These are phyloP conservation scores for Geotrichum klebahnii DNA, from an alignment of 1,139 yeast species.

Conservation along the genomic window DNA sequence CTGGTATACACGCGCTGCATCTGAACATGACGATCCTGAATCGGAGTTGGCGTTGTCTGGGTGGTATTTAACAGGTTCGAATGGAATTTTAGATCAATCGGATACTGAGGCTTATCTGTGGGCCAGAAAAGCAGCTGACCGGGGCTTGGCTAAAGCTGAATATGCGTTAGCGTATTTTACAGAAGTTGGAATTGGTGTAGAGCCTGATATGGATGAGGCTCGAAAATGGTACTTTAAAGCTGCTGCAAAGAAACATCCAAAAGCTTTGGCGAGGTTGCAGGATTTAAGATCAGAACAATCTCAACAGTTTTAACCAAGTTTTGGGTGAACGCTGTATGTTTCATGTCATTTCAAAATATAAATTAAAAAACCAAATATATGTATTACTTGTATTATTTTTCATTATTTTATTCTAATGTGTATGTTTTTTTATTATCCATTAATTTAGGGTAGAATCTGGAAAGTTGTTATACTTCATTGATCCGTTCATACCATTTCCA, in stretches of 20 bases:
- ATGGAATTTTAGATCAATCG: constrained; percentile 61
- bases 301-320: background rate
- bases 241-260: constrained; percentile 55
- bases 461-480: too few species aligned
- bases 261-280: constrained; percentile 46
- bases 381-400: too few species aligned
- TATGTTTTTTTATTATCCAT: background rate
- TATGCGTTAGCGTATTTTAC: constrained; percentile 76
- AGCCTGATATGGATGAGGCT: constrained; percentile 47
- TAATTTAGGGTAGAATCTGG: background rate
- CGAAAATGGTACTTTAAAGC: constrained; percentile 53
- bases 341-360: too few species aligned
- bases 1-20: constrained; percentile 88
- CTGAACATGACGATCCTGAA: constrained; percentile 62
- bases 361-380: too few species aligned
- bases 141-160: constrained; percentile 74
- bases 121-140: constrained; percentile 82
- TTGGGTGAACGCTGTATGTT: too few species aligned
- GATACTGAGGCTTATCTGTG: constrained; percentile 80
- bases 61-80: constrained; percentile 84
- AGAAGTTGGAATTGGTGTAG: constrained; percentile 72
- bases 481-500: background rate
- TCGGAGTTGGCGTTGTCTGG: constrained; percentile 87
- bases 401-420: background rate
- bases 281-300: constrained; percentile 21